Evolutionary conservation across 345 rosid species (phyloP), one percentile per base, ranked within the genome.

Genomic region (Microcos paniculata): DNA sequence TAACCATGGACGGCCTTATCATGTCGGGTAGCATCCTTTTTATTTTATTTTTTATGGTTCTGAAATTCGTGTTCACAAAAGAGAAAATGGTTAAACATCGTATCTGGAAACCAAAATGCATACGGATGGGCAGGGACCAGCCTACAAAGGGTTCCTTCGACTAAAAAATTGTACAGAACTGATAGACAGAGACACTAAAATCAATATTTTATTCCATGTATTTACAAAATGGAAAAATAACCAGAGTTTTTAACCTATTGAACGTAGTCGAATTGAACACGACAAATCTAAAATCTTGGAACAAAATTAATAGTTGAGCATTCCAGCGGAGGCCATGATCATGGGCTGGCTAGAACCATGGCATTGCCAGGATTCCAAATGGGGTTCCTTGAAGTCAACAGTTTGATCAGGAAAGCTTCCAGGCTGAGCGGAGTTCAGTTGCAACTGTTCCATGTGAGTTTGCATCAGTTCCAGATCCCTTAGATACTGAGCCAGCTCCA

Each of bases 291-390:
- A 55, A n/a, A 9, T 55, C 59, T 1, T 53, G 56, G 56, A 19
- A 55, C 59, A 55, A 55, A 55, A 66, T 28, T 23, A 69, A 31
- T 19, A 69, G 73, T 49, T 30, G 11, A 69, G 30, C 43, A 69
- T 69, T 19, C 55, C 26, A 21, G 43, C 14, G 10, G 45, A 69
- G 38, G 45, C 58, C 45, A 69, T 69, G 38, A 69, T 69, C 21
- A 42, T 42, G 10, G 59, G 28, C 43, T 69, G 73, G 14, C 14
- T 9, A 11, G 73, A 69, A 69, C 59, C 73, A 51, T 49, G 73
- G 14, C 59, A 69, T 30, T 69, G 73, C 73, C 73, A 69, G 9
- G 73, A 30, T 19, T 19, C 73, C 1, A 30, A 13, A 14, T 68
- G 23, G 49, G 51, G 31, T 42, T 43, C 70, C 16, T 65, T 21